Percentiles rank a stretch among this genome's conserved stretches.
phyloP scores from a whole-genome alignment of 371 early-diverging fungal species.

The Actinomucor elegans region DNA sequence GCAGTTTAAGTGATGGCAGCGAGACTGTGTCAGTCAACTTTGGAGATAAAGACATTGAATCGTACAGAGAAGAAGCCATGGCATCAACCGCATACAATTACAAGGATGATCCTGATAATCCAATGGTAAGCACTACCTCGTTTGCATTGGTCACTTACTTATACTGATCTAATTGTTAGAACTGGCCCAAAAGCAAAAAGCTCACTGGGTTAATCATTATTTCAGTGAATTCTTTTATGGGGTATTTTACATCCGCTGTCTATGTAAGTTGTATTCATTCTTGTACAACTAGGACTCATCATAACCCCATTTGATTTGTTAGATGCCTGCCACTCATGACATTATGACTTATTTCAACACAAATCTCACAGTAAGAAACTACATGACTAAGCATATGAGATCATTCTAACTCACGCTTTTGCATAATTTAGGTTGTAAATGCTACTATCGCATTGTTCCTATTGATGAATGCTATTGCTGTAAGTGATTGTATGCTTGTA shows the following conservation, averaged over 20 bases:
- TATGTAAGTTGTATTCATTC: slow-evolving; percentile 23
- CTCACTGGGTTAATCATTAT: slow-evolving; percentile 22
- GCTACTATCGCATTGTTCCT: slow-evolving; percentile 19
- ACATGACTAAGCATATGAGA: no score
- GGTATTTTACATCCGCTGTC: slow-evolving; percentile 34
- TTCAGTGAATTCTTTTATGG: slow-evolving; percentile 30
- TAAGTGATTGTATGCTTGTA: neutral
- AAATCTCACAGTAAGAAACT: slow-evolving; percentile 20
- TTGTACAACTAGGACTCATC: neutral
- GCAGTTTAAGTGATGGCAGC: neutral
- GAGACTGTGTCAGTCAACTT: neutral
- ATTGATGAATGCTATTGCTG: slow-evolving; percentile 22
- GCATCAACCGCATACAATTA: slow-evolving; percentile 7
- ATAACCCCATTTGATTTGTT: neutral
- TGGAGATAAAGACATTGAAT: neutral
- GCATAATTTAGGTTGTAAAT: slow-evolving; percentile 11
- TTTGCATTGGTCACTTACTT: neutral
- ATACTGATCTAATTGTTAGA: slow-evolving; percentile 12
- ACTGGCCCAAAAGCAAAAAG: slow-evolving; percentile 33
- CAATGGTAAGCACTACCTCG: slow-evolving; percentile 22
- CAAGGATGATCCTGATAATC: slow-evolving; percentile 25
- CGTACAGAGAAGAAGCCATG: neutral
- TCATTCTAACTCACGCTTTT: no score
- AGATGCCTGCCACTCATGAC: slow-evolving; percentile 39
- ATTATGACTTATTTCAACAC: slow-evolving; percentile 26